phyloP scores from a whole-genome alignment of 805 yeast genomes.

The Zygotorulaspora florentina region DNA sequence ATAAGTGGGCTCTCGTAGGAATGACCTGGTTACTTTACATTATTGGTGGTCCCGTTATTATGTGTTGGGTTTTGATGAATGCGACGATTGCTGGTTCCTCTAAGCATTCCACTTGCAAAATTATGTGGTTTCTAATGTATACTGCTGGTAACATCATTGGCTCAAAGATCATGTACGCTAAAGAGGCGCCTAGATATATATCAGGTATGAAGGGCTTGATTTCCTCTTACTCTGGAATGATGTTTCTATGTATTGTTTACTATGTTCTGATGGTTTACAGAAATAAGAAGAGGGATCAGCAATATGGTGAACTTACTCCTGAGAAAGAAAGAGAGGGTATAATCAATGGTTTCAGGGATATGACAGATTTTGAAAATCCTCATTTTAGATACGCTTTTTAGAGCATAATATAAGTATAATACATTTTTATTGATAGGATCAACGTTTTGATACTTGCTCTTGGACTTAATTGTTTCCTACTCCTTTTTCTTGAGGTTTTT shows the following conservation, averaged over 20 bases:
- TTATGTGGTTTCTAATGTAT: conserved; percentile 21
- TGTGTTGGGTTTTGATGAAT: conserved; percentile 22
- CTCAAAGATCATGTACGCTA: conserved; percentile 18
- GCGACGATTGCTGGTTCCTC: conserved; percentile 23
- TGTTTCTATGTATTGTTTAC: conserved; percentile 18
- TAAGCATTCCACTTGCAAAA: conserved; percentile 16
- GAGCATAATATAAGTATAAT: not conserved
- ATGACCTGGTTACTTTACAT: conserved; percentile 22
- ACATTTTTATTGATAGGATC: no score
- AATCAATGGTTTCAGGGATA: conserved; percentile 21
- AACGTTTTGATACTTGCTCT: no score
- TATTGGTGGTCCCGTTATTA: conserved; percentile 23
- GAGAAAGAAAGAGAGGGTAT: conserved; percentile 19
- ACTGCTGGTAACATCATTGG: conserved; percentile 21
- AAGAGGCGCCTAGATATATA: conserved; percentile 20
- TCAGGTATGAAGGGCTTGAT: conserved; percentile 24
- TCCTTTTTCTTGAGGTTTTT: no score
- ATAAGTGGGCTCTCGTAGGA: conserved; percentile 23
- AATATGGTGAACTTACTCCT: conserved; percentile 15
- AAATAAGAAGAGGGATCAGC: conserved; percentile 15
- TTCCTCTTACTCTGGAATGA: conserved; percentile 19
- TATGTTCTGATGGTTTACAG: conserved; percentile 17
- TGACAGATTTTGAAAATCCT: conserved; percentile 20
- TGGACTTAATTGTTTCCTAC: no score
- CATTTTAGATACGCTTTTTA: conserved; percentile 19